Evolutionary conservation across 768 basidiomycete species (phyloP), one percentile per base, ranked within the genome.

Genomic region (Mycena crocata): DNA sequence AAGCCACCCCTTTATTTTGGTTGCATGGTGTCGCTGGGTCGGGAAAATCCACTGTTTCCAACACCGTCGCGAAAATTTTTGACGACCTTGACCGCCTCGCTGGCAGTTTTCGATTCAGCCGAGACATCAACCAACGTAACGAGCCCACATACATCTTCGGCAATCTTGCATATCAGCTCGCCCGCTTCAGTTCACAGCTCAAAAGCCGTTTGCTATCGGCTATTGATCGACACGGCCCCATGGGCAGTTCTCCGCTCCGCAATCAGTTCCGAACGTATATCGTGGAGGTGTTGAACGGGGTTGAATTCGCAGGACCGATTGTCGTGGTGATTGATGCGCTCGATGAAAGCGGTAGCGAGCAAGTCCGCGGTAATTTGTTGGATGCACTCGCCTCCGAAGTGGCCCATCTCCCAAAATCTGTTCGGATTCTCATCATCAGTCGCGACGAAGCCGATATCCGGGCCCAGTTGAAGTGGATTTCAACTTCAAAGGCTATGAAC

Each of bases 271-370:
- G 37, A 44, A 63, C 39, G 44, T 52, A 55, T 23, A 44, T 63
- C 50, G 51, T 63, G 15, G 52, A 63, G 14, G 54, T 52, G 14
- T 28, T 52, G 32, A 39, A 40, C 10, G 62, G 30, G 15, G 40
- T 39, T 37, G 52, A 26, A 31, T 42, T 23, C 26, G 26, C 35
- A 21, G 57, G 57, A 31, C 57, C 64, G 24, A 32, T 65, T 14
- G 58, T 65, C 19, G 24, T 64, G 26, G 62, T 64, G 14, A 64
- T 64, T 28, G 62, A 64, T 34, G 62, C 62, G 17, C 23, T 60
- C 2, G 64, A 65, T 37, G 64, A 65, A 44, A 45, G 57, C 30
- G 64, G 64, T 19, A 63, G 21, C 24, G 30, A 57, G 34, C 21
- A 39, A 24, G 26, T 23, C 9, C 62, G 62, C 23, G 31, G 19